Conservation (phyloP, 1,284 basidiomycete genomes). For the Earliella scabrosa region DNA sequence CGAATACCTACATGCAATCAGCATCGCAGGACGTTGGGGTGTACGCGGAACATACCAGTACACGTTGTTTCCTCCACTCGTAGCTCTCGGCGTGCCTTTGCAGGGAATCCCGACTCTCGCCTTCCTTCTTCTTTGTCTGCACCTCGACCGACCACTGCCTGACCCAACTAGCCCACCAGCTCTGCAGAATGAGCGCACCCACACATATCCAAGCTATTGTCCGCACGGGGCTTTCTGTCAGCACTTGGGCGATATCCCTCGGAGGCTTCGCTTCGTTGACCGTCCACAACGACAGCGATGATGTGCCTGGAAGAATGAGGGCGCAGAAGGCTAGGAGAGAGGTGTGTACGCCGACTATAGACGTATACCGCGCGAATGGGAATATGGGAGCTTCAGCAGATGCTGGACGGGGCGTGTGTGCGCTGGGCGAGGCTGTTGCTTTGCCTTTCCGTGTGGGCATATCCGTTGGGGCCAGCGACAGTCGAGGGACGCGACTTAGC, state of each 20-base stretch:
- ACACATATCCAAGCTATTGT: conserved; percentile 66
- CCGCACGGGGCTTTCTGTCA: conserved; percentile 65
- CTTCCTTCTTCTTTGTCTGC: conserved; percentile 21
- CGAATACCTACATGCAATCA: conserved; percentile 42
- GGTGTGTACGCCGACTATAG: conserved; percentile 75
- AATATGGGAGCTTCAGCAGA: conserved; percentile 29
- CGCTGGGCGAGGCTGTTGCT: not conserved
- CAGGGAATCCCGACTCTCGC: conserved; percentile 26
- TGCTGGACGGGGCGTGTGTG: not conserved
- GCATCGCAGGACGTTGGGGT: not conserved
- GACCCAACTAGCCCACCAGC: conserved; percentile 78
- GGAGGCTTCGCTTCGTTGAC: conserved; percentile 52
- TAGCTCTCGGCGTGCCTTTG: conserved; percentile 41
- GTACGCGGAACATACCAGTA: conserved; percentile 40
- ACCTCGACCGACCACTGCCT: conserved; percentile 48
- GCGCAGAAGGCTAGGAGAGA: conserved; percentile 68
- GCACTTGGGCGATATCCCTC: conserved; percentile 60
- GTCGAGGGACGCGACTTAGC: no score
- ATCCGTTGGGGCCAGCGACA: no score
- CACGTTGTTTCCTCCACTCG: conserved; percentile 22
- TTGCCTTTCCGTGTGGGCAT: conserved; percentile 28
- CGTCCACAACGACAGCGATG: conserved; percentile 37
- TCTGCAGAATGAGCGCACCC: conserved; percentile 62
- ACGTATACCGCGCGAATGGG: conserved; percentile 62
- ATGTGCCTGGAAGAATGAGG: conserved; percentile 68